Evolutionary conservation across 2,329 filamentous ascomycete species (phyloP), one percentile per base, ranked within the genome.

Genomic region (Sarocladium oryzae): DNA sequence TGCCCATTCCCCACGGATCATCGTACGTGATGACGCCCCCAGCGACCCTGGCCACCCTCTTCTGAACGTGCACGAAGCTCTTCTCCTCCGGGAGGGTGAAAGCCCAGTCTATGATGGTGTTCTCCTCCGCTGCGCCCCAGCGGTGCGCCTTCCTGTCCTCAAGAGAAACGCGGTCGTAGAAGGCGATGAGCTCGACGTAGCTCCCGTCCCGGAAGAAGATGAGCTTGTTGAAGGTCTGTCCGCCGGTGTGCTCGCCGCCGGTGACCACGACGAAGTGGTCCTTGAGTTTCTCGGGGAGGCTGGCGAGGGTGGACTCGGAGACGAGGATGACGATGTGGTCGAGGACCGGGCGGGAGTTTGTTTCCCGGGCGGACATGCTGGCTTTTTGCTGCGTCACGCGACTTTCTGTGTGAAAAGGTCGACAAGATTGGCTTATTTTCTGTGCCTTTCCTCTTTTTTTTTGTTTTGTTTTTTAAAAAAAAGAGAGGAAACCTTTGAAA

Each of bases 311-410:
- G 2, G 64, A 54, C 54, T 77, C 70, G 0, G 83, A 77, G 3
- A 86, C 66, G 2, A 86, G 73, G 51, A 87, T 70, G 55, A 86
- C 78, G 51, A 86, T 74, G 60, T 87, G 84, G 63, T 87, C 84
- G 13, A 86, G 63, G 7, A 66, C 60, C 23, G 65, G 68, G 8
- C 51, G 57, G 1, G 56, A 50, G 43, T n/a, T 37, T 28, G 35
- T 50, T 23, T 49, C 30, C 24, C 37, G 32, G 11, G 30, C 46
- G 4, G 30, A 36, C 46, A 49, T 49, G 43, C 5, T 33, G 24
- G 33, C n/a, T n/a, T n/a, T n/a, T n/a, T n/a, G n/a, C n/a, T n/a
- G n/a, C n/a, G n/a, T n/a, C n/a, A n/a, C n/a, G n/a, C n/a, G n/a
- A n/a, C n/a, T n/a, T n/a, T n/a, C n/a, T n/a, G n/a, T n/a, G n/a